phyloP scores from a whole-genome alignment of 805 yeast species.

The Tetrapisispora taiwanensis region DNA sequence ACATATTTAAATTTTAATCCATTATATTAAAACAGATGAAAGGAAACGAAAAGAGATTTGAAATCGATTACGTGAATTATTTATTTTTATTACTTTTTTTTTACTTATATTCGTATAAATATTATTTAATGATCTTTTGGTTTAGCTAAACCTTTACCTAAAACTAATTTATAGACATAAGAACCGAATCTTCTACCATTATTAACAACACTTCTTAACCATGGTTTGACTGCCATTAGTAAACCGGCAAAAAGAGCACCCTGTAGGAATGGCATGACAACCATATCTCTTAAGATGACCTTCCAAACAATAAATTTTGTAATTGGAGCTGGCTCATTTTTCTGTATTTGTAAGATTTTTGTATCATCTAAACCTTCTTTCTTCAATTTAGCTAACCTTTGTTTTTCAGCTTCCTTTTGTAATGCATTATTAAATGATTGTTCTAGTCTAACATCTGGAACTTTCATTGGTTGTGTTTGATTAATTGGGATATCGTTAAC shows the following conservation, averaged over 20 bases:
- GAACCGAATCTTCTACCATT: constrained; percentile 23
- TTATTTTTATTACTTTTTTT: no score
- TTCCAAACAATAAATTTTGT: constrained; percentile 36
- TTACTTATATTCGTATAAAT: no score
- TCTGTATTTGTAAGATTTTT: constrained; percentile 3
- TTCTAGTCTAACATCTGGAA: constrained; percentile 63
- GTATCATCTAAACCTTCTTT: constrained; percentile 2
- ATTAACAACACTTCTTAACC: constrained; percentile 16
- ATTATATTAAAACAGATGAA: not conserved
- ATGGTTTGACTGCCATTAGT: constrained; percentile 33
- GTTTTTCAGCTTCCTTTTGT: constrained; percentile 18
- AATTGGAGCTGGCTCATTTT: constrained; percentile 16
- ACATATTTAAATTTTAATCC: not conserved
- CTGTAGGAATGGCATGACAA: constrained; percentile 45
- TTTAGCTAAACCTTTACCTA: constrained; percentile 2
- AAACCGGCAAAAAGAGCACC: constrained; percentile 39
- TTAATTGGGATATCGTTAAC: not conserved
- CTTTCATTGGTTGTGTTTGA: constrained; percentile 8
- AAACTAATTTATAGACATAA: constrained; percentile 8
- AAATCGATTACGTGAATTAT: not conserved
- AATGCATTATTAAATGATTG: constrained; percentile 42
- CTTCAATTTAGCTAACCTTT: constrained; percentile 9
- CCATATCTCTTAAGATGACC: constrained; percentile 42
- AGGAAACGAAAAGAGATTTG: no score
- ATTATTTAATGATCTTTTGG: constrained; percentile 1